phyloP scores from a whole-genome alignment of 805 yeast genomes.

The Monosporozyma servazzii region DNA sequence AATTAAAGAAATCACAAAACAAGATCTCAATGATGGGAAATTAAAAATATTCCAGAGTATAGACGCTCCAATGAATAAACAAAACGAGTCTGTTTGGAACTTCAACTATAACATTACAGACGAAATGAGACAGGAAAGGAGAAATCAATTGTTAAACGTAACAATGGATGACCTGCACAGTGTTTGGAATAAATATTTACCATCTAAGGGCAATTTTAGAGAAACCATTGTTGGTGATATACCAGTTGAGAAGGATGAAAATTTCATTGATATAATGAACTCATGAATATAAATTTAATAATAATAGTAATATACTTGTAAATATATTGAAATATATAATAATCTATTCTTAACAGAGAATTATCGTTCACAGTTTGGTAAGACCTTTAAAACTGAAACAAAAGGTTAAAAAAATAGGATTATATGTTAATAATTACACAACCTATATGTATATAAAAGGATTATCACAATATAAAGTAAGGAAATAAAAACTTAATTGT shows the following conservation, averaged over 20 bases:
- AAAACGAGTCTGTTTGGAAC: conserved; percentile 60
- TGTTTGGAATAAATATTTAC: conserved; percentile 54
- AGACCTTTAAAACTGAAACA: too few species aligned
- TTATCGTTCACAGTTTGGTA: too few species aligned
- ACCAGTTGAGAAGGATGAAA: background rate
- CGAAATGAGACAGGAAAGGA: conserved; percentile 69
- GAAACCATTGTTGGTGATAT: conserved; percentile 1
- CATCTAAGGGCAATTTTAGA: background rate
- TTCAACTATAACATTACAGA: conserved; percentile 67
- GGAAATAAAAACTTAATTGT: too few species aligned
- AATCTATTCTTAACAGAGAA: too few species aligned
- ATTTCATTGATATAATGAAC: background rate
- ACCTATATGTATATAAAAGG: too few species aligned
- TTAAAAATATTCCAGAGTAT: conserved; percentile 82
- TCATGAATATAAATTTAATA: background rate
- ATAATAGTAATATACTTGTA: background rate
- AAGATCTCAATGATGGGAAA: conserved; percentile 81
- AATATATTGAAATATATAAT: background rate
- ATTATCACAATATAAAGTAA: too few species aligned
- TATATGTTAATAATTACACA: too few species aligned
- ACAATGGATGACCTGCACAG: conserved; percentile 49
- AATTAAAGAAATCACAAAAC: conserved; percentile 39
- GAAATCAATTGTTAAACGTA: conserved; percentile 65
- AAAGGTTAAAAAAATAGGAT: too few species aligned
- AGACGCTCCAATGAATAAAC: conserved; percentile 81